Evolutionary conservation across 2,329 filamentous ascomycete species (phyloP).

Genomic region (Microsporum audouinii): DNA sequence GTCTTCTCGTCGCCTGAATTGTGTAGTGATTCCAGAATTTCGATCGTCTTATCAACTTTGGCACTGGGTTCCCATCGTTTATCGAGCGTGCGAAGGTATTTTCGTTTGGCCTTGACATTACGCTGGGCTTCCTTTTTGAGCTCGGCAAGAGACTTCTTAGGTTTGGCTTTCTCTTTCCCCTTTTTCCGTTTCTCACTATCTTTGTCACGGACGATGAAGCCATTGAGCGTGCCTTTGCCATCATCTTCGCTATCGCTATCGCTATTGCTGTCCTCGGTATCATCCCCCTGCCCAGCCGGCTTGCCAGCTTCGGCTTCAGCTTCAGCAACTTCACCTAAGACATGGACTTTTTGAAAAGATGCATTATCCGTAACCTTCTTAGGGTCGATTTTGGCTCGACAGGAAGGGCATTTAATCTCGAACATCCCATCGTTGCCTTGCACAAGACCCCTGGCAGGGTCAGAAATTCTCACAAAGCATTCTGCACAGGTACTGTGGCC

Average conservation of each 20-base stretch:
- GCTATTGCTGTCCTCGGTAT: conserved; percentile 19
- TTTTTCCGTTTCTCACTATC: conserved; percentile 20
- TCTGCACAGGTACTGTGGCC: conserved; percentile 70
- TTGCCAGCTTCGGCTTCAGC: conserved; percentile 29
- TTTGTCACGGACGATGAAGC: conserved; percentile 44
- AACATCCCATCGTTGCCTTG: conserved; percentile 46
- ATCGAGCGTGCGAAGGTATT: conserved; percentile 57
- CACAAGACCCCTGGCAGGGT: conserved; percentile 47
- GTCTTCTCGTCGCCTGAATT: conserved; percentile 54
- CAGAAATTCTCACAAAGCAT: conserved; percentile 60
- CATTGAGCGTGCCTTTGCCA: conserved; percentile 33
- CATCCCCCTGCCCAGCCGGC: conserved; percentile 26
- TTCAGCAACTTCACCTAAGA: conserved; percentile 40
- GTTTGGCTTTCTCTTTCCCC: conserved; percentile 38
- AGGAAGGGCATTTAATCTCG: conserved; percentile 61
- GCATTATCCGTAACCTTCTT: conserved; percentile 61
- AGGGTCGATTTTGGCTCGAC: conserved; percentile 55
- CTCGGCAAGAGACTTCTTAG: conserved; percentile 46
- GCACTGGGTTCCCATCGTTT: conserved; percentile 62
- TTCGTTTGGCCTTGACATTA: conserved; percentile 53
- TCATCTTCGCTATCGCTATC: conserved; percentile 34
- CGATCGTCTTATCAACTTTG: conserved; percentile 59
- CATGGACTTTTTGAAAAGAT: conserved; percentile 62
- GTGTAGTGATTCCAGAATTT: conserved; percentile 47
- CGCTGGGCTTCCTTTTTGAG: conserved; percentile 56